phyloP scores from a whole-genome alignment of 2,329 filamentous ascomycete species.

The Teratosphaeria viscida region DNA sequence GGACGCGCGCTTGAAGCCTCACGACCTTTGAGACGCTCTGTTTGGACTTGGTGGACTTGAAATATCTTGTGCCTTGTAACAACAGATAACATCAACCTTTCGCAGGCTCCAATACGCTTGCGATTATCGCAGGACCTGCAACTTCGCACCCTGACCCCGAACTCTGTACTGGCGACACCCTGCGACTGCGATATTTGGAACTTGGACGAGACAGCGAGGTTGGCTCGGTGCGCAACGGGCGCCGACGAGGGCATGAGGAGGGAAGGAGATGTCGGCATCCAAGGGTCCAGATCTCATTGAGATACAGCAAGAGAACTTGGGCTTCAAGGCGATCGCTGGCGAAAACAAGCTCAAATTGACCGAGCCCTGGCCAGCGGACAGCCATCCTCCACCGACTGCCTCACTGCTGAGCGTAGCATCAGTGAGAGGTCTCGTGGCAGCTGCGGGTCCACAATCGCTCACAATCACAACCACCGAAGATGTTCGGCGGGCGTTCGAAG shows the following conservation, averaged over 20 bases:
- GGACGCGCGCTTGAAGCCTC: neutral
- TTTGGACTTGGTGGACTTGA: neutral
- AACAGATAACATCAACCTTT: neutral
- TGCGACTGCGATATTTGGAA: neutral
- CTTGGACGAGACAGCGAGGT: neutral
- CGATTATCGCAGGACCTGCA: neutral
- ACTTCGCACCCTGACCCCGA: neutral
- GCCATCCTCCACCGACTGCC: conserved; percentile 62
- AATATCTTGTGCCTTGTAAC: neutral
- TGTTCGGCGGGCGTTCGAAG: conserved; percentile 62
- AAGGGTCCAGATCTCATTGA: conserved; percentile 45
- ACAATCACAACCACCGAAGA: conserved; percentile 66
- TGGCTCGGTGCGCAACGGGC: neutral
- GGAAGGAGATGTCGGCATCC: neutral
- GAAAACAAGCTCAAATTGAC: conserved; percentile 74
- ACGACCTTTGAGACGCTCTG: neutral
- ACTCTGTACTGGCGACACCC: neutral
- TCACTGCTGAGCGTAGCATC: conserved; percentile 79
- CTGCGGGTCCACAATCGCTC: conserved; percentile 72
- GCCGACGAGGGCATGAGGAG: neutral
- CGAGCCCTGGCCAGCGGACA: conserved; percentile 59
- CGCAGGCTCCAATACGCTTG: neutral
- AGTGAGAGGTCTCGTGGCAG: conserved; percentile 69
- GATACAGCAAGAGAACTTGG: conserved; percentile 68
- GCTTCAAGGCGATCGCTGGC: conserved; percentile 64